Percentiles rank a stretch among this genome's conserved stretches.
phyloP scores from a whole-genome alignment of 2,329 filamentous ascomycete genomes.

The Fusarium euwallaceae region DNA sequence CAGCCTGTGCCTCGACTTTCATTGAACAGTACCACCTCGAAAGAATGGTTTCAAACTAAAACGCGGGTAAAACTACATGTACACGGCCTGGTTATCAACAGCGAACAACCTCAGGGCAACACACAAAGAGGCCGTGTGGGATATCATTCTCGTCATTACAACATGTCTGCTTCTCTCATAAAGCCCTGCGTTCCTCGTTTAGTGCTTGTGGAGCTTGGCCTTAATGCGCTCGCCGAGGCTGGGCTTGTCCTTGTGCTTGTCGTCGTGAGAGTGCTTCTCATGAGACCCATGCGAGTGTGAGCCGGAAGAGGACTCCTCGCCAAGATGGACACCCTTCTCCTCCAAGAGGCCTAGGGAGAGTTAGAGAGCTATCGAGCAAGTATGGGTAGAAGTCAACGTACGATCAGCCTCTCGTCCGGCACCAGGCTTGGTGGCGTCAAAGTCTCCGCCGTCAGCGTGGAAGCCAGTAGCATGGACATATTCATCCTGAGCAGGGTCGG shows the following conservation, averaged over 20 bases:
- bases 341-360: slow-evolving; percentile 49
- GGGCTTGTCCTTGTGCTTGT: slow-evolving; percentile 58
- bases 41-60: not conserved
- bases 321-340: slow-evolving; percentile 48
- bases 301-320: slow-evolving; percentile 18
- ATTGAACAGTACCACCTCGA: slow-evolving; percentile 1
- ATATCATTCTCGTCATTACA: slow-evolving; percentile 37
- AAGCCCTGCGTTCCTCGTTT: slow-evolving; percentile 5
- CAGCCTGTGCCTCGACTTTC: not conserved
- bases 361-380: slow-evolving; percentile 6
- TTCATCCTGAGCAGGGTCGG: slow-evolving; percentile 68
- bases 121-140: slow-evolving; percentile 17
- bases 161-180: not conserved
- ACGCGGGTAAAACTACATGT: not conserved
- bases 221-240: slow-evolving; percentile 75
- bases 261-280: slow-evolving; percentile 32
- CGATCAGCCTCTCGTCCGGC: slow-evolving; percentile 77
- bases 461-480: slow-evolving; percentile 71
- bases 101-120: slow-evolving; percentile 5
- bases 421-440: slow-evolving; percentile 73
- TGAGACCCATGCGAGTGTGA: slow-evolving; percentile 11
- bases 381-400: slow-evolving; percentile 53
- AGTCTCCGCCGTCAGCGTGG: slow-evolving; percentile 74
- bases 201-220: slow-evolving; percentile 72
- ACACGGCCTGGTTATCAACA: not conserved